A percentile compares a stretch with the other conserved stretches of the same genome.
These are phyloP conservation scores for Suillus americanus DNA, from an alignment of 768 basidiomycete species.

Conservation along the genomic window DNA sequence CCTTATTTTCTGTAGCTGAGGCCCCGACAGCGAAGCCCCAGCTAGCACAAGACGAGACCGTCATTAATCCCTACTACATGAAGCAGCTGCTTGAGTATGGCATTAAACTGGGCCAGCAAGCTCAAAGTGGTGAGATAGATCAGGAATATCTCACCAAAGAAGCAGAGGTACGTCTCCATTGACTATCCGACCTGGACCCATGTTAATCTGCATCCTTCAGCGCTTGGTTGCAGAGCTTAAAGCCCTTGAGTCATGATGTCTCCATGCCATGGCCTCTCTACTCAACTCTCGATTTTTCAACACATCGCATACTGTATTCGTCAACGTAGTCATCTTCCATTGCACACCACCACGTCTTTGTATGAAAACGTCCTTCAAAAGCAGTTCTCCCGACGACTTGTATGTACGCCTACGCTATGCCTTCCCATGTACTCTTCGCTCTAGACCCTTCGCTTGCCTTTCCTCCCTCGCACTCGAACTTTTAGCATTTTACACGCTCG, in stretches of 20 bases:
- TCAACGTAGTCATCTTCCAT: constrained; percentile 20
- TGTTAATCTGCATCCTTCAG: constrained; percentile 30
- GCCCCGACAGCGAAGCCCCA: constrained; percentile 29
- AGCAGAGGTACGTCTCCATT: constrained; percentile 48
- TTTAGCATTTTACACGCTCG: constrained; percentile 22
- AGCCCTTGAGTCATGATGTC: constrained; percentile 40
- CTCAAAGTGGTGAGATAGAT: constrained; percentile 40
- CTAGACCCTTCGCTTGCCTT: constrained; percentile 1
- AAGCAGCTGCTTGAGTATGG: constrained; percentile 70
- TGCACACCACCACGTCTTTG: constrained; percentile 24
- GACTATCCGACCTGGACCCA: neutral
- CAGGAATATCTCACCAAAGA: constrained; percentile 49
- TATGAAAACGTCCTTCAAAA: constrained; percentile 25
- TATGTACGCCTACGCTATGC: constrained; percentile 31
- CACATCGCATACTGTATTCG: constrained; percentile 27
- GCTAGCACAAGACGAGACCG: constrained; percentile 54
- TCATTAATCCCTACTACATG: constrained; percentile 83
- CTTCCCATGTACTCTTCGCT: constrained; percentile 8
- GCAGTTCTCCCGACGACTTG: constrained; percentile 21
- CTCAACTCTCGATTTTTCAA: constrained; percentile 11
- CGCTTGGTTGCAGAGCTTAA: constrained; percentile 66
- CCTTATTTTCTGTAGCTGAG: constrained; percentile 21
- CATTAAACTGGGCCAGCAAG: constrained; percentile 53
- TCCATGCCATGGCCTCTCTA: constrained; percentile 1
- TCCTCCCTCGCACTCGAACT: constrained; percentile 20